Evolutionary conservation across 768 basidiomycete genomes (phyloP).

Genomic region (Tylopilus sp.): DNA sequence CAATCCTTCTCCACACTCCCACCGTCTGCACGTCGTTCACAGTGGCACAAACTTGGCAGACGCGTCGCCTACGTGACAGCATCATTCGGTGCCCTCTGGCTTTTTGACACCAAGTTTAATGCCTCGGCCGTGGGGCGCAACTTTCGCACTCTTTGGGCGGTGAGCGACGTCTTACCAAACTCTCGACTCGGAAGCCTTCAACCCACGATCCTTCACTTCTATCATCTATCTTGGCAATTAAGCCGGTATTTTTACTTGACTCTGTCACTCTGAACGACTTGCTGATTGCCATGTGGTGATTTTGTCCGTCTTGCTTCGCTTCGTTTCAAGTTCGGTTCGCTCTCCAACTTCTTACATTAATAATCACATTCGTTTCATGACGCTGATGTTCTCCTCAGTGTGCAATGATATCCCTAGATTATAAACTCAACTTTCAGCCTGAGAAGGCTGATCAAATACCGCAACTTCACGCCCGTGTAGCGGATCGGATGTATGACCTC

Average conservation of each 20-base stretch:
- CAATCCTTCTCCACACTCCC: not conserved
- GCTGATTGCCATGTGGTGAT: not conserved
- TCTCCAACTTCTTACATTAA: not conserved
- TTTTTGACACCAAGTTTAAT: constrained; percentile 42
- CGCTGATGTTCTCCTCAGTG: constrained; percentile 41
- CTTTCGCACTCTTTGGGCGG: constrained; percentile 47
- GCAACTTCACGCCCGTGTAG: constrained; percentile 80
- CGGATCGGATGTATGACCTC: constrained; percentile 69
- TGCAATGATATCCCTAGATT: constrained; percentile 68
- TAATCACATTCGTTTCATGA: constrained; percentile 1
- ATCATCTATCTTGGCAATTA: too few species aligned
- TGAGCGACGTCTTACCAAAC: constrained; percentile 25
- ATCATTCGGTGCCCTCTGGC: constrained; percentile 33
- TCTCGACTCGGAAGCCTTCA: not conserved
- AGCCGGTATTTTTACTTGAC: too few species aligned
- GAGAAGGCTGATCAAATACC: constrained; percentile 71
- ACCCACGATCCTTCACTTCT: not conserved
- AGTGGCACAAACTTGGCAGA: constrained; percentile 17
- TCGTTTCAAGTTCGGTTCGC: constrained; percentile 4
- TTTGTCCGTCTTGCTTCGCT: not conserved
- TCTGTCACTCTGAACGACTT: too few species aligned
- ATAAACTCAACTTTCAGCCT: constrained; percentile 84
- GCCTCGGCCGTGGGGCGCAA: constrained; percentile 48
- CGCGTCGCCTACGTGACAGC: constrained; percentile 23
- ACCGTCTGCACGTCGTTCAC: not conserved